phyloP scores from a whole-genome alignment of 495 filamentous ascomycete species.

The Penicillium canescens region DNA sequence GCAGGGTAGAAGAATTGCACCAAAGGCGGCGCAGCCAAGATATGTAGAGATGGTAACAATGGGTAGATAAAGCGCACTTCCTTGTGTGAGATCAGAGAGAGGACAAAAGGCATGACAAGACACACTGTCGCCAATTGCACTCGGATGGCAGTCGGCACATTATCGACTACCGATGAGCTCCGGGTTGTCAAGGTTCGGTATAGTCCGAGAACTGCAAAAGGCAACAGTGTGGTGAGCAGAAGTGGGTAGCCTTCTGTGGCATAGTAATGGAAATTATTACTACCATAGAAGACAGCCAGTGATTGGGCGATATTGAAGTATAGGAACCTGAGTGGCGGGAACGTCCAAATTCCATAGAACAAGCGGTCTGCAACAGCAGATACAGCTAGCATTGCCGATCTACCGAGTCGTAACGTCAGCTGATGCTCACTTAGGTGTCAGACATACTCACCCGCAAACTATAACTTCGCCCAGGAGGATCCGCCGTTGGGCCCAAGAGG shows the following conservation, averaged over 20 bases:
- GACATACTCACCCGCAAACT: slow-evolving; percentile 63
- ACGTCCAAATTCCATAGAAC: slow-evolving; percentile 86
- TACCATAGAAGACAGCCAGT: slow-evolving; percentile 90
- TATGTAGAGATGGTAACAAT: slow-evolving; percentile 79
- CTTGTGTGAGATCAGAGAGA: slow-evolving; percentile 89
- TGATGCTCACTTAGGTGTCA: not conserved
- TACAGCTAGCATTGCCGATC: slow-evolving; percentile 55
- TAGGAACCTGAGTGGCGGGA: slow-evolving; percentile 85
- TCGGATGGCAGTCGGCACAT: slow-evolving; percentile 35
- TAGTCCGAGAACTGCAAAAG: slow-evolving; percentile 68
- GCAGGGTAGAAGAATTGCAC: slow-evolving; percentile 62
- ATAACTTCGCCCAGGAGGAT: slow-evolving; percentile 60
- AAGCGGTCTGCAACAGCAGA: slow-evolving; percentile 71
- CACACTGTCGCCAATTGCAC: slow-evolving; percentile 62
- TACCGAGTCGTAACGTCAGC: slow-evolving; percentile 25
- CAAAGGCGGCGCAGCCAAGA: slow-evolving; percentile 70
- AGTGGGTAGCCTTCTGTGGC: slow-evolving; percentile 86
- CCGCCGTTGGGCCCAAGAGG: slow-evolving; percentile 41
- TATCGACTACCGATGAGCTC: slow-evolving; percentile 24
- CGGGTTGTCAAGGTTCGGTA: slow-evolving; percentile 49
- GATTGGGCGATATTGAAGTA: slow-evolving; percentile 89
- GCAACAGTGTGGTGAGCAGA: slow-evolving; percentile 79
- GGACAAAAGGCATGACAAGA: slow-evolving; percentile 56
- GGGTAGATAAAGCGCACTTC: slow-evolving; percentile 98
- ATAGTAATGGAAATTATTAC: slow-evolving; percentile 91